Evolutionary conservation across 768 basidiomycete species (phyloP).

Genomic region (Boletus rufocinnamomeus): DNA sequence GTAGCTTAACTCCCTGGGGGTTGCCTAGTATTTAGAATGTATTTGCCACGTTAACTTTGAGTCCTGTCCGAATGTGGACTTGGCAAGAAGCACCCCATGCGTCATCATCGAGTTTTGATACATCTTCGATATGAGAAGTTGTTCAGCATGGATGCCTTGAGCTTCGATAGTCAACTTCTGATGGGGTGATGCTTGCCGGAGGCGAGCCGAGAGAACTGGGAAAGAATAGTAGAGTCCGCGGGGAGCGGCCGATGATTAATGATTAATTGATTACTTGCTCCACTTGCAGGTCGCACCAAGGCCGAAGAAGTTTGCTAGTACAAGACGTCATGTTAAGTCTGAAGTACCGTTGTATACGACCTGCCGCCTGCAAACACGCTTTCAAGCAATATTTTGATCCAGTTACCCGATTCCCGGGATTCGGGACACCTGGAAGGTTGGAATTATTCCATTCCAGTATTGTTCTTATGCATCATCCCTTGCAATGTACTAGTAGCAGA

Average conservation of each 20-base stretch:
- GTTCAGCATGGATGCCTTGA: background rate
- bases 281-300: background rate
- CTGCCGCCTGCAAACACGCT: background rate
- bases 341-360: background rate
- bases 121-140: too few relatives aligned
- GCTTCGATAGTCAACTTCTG: background rate
- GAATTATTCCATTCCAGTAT: background rate
- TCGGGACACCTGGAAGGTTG: background rate
- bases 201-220: background rate
- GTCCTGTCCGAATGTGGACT: background rate
- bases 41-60: background rate
- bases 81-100: background rate
- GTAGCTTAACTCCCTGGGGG: slow-evolving; percentile 4
- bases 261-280: background rate
- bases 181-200: background rate
- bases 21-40: slow-evolving; percentile 11
- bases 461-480: background rate
- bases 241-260: too few relatives aligned
- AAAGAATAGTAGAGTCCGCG: too few relatives aligned
- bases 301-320: background rate
- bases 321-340: background rate
- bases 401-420: background rate
- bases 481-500: background rate
- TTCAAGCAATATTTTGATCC: background rate
- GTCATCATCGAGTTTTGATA: background rate